These are phyloP conservation scores for Aspergillus ellipticus DNA, from an alignment of 495 filamentous ascomycete species.

Conservation along the genomic window DNA sequence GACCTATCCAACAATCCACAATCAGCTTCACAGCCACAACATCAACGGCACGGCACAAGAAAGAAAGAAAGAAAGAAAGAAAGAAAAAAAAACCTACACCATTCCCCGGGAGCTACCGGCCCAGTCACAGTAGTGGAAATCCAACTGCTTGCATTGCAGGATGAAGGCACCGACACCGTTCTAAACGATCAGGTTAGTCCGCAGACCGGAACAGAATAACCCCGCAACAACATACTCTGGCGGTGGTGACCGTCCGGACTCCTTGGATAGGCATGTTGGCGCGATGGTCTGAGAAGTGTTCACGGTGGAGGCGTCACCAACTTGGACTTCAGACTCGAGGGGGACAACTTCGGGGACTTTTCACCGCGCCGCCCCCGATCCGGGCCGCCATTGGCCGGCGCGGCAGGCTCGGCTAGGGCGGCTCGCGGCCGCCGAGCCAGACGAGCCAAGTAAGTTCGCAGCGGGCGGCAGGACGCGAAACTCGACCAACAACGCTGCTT, in stretches of 20 bases:
- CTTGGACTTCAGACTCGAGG: slow-evolving; percentile 1
- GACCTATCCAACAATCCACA: slow-evolving; percentile 45
- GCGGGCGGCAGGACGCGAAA: slow-evolving; percentile 7
- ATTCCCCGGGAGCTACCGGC: slow-evolving; percentile 88
- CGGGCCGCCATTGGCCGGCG: slow-evolving; percentile 21
- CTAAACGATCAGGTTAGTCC: slow-evolving; percentile 37
- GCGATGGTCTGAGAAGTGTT: slow-evolving; percentile 8
- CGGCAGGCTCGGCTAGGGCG: slow-evolving; percentile 23
- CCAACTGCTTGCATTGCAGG: slow-evolving; percentile 90
- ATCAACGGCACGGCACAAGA: too few relatives aligned
- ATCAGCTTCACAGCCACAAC: neutral
- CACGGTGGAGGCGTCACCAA: neutral
- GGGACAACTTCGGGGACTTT: slow-evolving; percentile 16
- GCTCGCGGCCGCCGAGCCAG: neutral
- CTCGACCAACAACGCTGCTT: slow-evolving; percentile 7
- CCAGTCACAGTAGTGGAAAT: slow-evolving; percentile 96
- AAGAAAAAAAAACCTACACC: slow-evolving; percentile 62
- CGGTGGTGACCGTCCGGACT: slow-evolving; percentile 40
- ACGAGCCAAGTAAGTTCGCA: neutral
- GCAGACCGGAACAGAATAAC: neutral
- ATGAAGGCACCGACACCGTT: slow-evolving; percentile 98
- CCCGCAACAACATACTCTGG: slow-evolving; percentile 29
- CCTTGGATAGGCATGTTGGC: slow-evolving; percentile 70
- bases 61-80: too few relatives aligned
- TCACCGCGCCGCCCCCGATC: slow-evolving; percentile 3